Evolutionary conservation across 768 basidiomycete genomes (phyloP).

Genomic region (Strobilomyces echinocephalus): DNA sequence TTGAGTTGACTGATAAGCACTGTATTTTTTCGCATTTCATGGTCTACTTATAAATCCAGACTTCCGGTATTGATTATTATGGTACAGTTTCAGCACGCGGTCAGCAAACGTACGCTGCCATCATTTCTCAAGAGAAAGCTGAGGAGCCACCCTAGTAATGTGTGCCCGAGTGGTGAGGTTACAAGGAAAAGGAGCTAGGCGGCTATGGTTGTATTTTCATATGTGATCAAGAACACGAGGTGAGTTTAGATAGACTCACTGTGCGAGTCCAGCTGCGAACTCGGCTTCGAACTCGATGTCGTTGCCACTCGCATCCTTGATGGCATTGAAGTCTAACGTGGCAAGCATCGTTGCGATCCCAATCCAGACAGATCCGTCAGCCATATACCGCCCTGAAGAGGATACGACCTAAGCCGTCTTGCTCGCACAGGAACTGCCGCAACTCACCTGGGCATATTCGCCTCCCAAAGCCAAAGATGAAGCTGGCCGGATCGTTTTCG

Average conservation of each 20-base stretch:
- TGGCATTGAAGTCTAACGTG: not conserved
- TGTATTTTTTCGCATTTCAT: no score
- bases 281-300: not conserved
- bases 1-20: no score
- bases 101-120: no score
- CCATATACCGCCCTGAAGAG: no score
- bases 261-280: not conserved
- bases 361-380: not conserved
- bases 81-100: no score
- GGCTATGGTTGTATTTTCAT: not conserved
- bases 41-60: no score
- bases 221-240: not conserved
- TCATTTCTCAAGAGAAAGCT: not conserved
- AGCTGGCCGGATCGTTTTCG: not conserved
- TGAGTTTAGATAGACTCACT: not conserved
- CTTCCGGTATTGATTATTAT: no score
- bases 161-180: not conserved
- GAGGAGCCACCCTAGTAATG: not conserved
- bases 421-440: no score
- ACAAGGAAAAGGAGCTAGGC: not conserved
- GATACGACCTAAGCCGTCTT: no score
- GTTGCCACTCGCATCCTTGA: not conserved
- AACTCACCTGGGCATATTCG: not conserved
- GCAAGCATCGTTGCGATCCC: not conserved
- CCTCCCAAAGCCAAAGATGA: not conserved